Base-by-base conservation (phyloP, 1,284 basidiomycete species). In the Hymenochaete sp. region DNA sequence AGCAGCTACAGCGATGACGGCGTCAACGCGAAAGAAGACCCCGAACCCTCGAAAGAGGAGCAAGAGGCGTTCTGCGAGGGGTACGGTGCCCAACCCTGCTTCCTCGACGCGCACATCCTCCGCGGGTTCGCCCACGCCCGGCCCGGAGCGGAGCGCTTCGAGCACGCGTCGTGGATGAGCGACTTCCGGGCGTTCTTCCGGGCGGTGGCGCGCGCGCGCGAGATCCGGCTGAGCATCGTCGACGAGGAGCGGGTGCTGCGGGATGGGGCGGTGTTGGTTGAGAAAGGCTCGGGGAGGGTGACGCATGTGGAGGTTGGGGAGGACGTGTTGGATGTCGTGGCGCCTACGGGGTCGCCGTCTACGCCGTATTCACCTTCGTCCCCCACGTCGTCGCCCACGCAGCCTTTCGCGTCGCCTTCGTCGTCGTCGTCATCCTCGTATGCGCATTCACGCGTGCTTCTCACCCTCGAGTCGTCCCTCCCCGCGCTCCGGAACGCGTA, bases 151-250 rank as follows among this genome's bases (percentile, higher is more conserved):
- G 43, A 25, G 11, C 44, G 40, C 21, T 49, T 49, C 38, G 45
- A 49, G 18, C 47, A 49, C 16, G 47, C 47, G 8, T 42, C 42
- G 14, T 49, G 47, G 47, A 40, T 49, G 18, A 49, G 43, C n/a
- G 47, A 49, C 18, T 49, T 49, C 38, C 47, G 47, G 19, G 32
- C 39, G 29, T 49, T 49, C 38, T 49, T 49, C 35, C 37, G 38
- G n/a, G 36, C 40, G 42, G 43, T 49, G 25, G 42, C 47, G 28
- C 47, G 37, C 21, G 47, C 43, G 11, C 47, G 47, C 7, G 24
- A 24, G n/a, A 49, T 49, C 25, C 27, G 37, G 8, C 26, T 49
- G 22, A 36, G 45, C 21, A 49, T 49, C 24, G 38, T 35, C 14
- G 47, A 49, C 26, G 44, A 42, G 6, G 19, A 16, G 27, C 37